Evolutionary conservation across 192 early-diverging fungal genomes (phyloP).

Genomic region (Coemansia aciculifera): DNA sequence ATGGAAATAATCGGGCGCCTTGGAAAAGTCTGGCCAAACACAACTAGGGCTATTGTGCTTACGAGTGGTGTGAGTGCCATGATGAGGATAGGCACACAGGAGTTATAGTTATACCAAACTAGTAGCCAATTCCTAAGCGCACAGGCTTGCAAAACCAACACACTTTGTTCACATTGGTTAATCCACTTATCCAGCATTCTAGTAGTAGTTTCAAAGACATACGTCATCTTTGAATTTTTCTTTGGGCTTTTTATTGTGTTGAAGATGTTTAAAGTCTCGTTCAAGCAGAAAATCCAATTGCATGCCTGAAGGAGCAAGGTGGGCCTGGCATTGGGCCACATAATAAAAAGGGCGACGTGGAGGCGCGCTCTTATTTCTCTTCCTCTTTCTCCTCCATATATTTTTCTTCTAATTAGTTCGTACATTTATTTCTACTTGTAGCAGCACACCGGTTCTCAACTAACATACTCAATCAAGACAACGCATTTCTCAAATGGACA

Average conservation of each 20-base stretch:
- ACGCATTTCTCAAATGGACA: background rate
- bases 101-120: constrained; percentile 15
- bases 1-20: constrained; percentile 56
- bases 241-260: background rate
- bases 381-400: background rate
- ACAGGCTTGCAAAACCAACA: background rate
- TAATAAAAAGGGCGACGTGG: background rate
- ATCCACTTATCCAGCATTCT: background rate
- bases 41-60: constrained; percentile 62
- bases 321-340: too few relatives aligned
- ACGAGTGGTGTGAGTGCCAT: constrained; percentile 59
- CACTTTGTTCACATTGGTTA: background rate
- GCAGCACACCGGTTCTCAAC: background rate
- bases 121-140: background rate
- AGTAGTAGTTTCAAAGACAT: background rate
- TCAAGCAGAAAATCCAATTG: background rate
- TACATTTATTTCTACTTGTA: background rate
- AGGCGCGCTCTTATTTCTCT: background rate
- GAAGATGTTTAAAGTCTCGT: background rate
- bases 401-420: background rate
- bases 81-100: constrained; percentile 26
- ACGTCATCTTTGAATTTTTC: background rate
- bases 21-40: constrained; percentile 56
- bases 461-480: background rate
- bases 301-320: background rate